These are phyloP conservation scores for Bipolaris victoriae DNA, from an alignment of 2,329 filamentous ascomycete species.

Conservation along the genomic window DNA sequence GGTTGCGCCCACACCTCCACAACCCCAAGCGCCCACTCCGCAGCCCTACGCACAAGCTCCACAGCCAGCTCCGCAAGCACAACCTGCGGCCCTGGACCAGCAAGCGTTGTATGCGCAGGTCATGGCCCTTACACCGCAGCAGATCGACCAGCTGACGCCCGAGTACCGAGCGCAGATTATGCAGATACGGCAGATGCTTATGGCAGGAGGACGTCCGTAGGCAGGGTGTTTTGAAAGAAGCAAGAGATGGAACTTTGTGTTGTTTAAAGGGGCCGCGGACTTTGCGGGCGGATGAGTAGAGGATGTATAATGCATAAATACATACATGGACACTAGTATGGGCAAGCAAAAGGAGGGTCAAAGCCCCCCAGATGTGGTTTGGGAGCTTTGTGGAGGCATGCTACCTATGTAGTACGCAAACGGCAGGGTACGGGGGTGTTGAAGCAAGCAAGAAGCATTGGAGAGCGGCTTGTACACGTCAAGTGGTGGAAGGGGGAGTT, in stretches of 20 bases:
- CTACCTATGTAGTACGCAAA: background rate
- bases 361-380: conserved; percentile 5
- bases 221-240: background rate
- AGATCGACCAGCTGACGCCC: conserved; percentile 79
- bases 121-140: conserved; percentile 76
- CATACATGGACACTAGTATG: background rate
- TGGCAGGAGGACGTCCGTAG: conserved; percentile 31
- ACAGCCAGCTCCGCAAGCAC: conserved; percentile 21
- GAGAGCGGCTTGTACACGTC: background rate
- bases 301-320: conserved; percentile 1
- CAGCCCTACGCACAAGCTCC: conserved; percentile 56
- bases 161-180: conserved; percentile 80
- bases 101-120: conserved; percentile 81
- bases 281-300: background rate
- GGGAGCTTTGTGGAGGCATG: background rate
- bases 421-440: background rate
- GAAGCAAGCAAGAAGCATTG: background rate
- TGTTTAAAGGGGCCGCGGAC: background rate
- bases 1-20: conserved; percentile 60
- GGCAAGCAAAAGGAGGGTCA: conserved; percentile 1
- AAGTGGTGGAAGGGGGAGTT: background rate
- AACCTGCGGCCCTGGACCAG: conserved; percentile 52
- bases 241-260: background rate
- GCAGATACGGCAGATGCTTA: conserved; percentile 71
- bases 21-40: conserved; percentile 43